phyloP scores from a whole-genome alignment of 148 eudicot genomes.

The Selenicereus undatus region DNA sequence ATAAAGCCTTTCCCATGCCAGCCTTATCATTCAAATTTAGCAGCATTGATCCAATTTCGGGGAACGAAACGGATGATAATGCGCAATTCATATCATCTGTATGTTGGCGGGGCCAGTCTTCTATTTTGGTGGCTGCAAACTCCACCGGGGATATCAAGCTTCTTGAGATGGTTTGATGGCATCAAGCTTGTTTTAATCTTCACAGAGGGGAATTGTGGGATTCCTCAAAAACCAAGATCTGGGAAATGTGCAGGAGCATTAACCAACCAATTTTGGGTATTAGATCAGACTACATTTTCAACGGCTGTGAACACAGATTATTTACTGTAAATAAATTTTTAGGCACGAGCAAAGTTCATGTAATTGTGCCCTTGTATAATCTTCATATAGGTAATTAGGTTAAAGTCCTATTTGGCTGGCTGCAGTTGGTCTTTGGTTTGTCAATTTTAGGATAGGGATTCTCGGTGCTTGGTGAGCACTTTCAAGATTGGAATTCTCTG shows the following conservation, averaged over 20 bases:
- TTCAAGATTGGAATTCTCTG: too few relatives aligned
- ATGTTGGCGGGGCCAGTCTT: constrained; percentile 86
- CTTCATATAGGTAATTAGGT: constrained; percentile 16
- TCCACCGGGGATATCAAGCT: constrained; percentile 84
- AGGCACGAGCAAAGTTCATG: constrained; percentile 15
- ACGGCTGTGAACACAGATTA: constrained; percentile 20
- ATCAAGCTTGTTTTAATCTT: background rate
- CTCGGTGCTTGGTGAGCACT: too few relatives aligned
- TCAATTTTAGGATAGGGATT: too few relatives aligned
- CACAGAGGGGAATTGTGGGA: background rate
- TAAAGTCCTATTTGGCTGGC: background rate
- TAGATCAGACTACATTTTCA: constrained; percentile 15
- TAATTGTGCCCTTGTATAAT: constrained; percentile 26
- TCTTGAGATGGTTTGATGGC: constrained; percentile 69
- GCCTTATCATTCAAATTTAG: constrained; percentile 67
- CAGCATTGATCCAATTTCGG: constrained; percentile 55
- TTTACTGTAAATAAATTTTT: constrained; percentile 33
- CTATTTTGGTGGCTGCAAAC: constrained; percentile 89
- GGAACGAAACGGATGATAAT: constrained; percentile 61
- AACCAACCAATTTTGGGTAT: constrained; percentile 34
- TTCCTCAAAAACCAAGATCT: background rate
- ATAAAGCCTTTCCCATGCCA: constrained; percentile 95
- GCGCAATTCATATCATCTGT: constrained; percentile 86
- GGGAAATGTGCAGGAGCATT: constrained; percentile 13
- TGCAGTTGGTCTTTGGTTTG: background rate